phyloP scores from a whole-genome alignment of 2,329 filamentous ascomycete genomes.

The Emericellopsis atlantica region DNA sequence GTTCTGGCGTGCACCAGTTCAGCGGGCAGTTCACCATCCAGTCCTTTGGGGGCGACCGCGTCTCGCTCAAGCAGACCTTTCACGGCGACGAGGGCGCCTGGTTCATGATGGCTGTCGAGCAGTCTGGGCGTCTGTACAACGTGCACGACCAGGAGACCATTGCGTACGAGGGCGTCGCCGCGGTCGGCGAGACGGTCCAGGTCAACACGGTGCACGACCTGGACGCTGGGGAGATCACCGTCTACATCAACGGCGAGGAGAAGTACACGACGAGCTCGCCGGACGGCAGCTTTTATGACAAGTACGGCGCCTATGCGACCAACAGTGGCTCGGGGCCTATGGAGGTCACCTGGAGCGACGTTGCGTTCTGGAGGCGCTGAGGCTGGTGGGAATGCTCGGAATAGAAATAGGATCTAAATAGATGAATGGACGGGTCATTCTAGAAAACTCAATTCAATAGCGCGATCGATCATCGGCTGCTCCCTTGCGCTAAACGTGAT shows the following conservation, averaged over 20 bases:
- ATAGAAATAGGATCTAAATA: too few species aligned
- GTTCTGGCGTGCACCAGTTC: conserved; percentile 9
- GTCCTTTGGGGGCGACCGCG: conserved; percentile 8
- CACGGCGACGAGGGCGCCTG: conserved; percentile 8
- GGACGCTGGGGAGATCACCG: conserved; percentile 6
- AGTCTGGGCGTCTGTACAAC: conserved; percentile 8
- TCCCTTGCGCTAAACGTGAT: too few species aligned
- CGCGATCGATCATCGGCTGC: too few species aligned
- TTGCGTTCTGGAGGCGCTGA: conserved; percentile 6
- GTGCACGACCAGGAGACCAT: conserved; percentile 9
- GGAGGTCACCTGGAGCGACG: conserved; percentile 9
- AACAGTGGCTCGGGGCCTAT: conserved; percentile 8
- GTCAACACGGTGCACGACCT: conserved; percentile 12
- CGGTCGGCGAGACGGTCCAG: conserved; percentile 7
- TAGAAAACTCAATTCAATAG: too few species aligned
- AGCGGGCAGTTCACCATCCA: conserved; percentile 11
- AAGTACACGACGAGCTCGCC: conserved; percentile 8
- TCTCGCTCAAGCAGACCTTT: conserved; percentile 12
- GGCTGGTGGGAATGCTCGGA: too few species aligned
- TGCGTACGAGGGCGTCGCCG: conserved; percentile 6
- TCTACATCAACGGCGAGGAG: conserved; percentile 12
- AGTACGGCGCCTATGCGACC: conserved; percentile 12
- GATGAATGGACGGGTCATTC: too few species aligned
- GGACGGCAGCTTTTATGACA: conserved; percentile 11
- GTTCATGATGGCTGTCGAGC: conserved; percentile 9